phyloP scores from a whole-genome alignment of 768 basidiomycete genomes.

The Neoboletus subvelutipes region DNA sequence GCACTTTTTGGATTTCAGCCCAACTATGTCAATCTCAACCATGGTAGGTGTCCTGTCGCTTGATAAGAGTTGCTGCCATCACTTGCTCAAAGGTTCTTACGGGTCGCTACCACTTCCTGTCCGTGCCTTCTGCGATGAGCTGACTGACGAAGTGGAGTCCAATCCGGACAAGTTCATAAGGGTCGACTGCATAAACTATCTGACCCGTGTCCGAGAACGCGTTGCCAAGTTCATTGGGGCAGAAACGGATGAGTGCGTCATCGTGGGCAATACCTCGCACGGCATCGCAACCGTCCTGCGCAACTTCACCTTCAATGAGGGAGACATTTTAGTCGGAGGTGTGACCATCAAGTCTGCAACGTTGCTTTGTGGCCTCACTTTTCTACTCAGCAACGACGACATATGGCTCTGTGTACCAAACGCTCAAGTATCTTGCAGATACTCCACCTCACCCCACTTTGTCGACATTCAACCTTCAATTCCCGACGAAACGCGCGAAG shows the following conservation, averaged over 20 bases:
- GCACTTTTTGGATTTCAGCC: constrained; percentile 57
- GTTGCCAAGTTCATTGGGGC: constrained; percentile 52
- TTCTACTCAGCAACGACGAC: constrained; percentile 49
- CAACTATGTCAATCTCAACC: constrained; percentile 62
- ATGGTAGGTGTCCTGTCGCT: constrained; percentile 41
- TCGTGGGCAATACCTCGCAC: constrained; percentile 35
- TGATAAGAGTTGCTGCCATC: not conserved
- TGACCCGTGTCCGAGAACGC: constrained; percentile 42
- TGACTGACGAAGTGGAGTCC: constrained; percentile 44
- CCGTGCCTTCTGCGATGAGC: constrained; percentile 41
- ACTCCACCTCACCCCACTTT: constrained; percentile 50
- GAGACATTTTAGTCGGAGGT: constrained; percentile 60
- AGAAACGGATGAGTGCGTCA: constrained; percentile 56
- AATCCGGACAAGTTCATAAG: constrained; percentile 59
- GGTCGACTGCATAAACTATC: constrained; percentile 33
- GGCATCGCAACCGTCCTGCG: constrained; percentile 61
- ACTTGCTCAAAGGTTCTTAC: constrained; percentile 48
- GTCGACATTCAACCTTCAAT: constrained; percentile 49
- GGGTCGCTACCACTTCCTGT: constrained; percentile 58
- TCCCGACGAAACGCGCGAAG: constrained; percentile 55
- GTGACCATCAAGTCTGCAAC: not conserved
- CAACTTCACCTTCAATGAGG: constrained; percentile 54
- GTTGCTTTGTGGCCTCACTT: not conserved
- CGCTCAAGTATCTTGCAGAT: constrained; percentile 55
- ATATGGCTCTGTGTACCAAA: constrained; percentile 54